Evolutionary conservation across 2,329 filamentous ascomycete genomes (phyloP), one percentile per base, ranked within the genome.

Genomic region (Aspergillus fructus): DNA sequence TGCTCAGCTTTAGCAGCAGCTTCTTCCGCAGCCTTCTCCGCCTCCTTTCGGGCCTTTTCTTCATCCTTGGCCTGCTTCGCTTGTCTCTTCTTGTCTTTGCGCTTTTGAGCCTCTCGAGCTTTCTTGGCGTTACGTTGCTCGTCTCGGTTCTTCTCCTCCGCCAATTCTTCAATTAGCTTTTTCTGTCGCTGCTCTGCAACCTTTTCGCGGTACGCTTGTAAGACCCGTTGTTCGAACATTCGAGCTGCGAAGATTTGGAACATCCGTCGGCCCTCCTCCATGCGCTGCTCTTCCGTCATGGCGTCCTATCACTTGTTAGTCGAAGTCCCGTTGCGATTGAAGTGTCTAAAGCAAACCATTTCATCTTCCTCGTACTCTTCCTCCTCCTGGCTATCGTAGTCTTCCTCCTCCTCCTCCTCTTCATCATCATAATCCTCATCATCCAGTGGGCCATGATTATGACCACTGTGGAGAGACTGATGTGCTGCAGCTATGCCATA

Each of bases 171-270:
- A 24, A 99, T 82, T 21, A 99, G 86, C 72, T 92, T 92, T 69
- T 90, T 83, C 71, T 97, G 93, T 27, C 94, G 90, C 77, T 99
- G 93, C 66, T 89, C 87, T 17, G 94, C 91, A 3, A 99, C 93
- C 74, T 97, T 97, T 78, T 97, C 93, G 74, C 92, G 90, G 77
- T 99, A 99, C n/a, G 94, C 94, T 42, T 90, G 93, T 58, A 99
- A 82, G 21, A 99, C 94, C 62, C 94, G 85, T 74, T 99, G 94
- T 78, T 99, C 94, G 74, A 99, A 99, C 94, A 99, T 99, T 62
- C 94, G 88, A 57, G 94, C 94, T 60, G 94, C 94, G 75, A 99
- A 99, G 74, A 99, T 97, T 74, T 99, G 94, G 73, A 99, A 99
- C 94, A 99, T 99, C 66, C 93, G 85, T 56, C 94, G 87, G 60